A percentile compares a stretch with the other conserved stretches of the same genome.
Conservation (phyloP, 495 filamentous ascomycete genomes). For the Sordaria brevicollis region DNA sequence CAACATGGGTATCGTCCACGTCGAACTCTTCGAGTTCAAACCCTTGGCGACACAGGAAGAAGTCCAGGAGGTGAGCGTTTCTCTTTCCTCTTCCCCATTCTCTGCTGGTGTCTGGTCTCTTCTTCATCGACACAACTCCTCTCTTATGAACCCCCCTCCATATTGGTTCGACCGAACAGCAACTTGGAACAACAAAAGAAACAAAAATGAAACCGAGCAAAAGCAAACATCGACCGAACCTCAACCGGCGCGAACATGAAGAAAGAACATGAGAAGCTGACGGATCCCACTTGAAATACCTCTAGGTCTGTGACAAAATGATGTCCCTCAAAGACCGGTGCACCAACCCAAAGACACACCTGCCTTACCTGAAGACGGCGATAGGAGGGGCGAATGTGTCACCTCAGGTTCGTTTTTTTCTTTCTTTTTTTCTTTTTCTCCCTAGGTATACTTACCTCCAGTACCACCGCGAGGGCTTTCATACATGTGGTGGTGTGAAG, state of each 20-base stretch:
- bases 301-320: constrained; percentile 18
- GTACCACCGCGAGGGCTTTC: no score
- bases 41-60: constrained; percentile 5
- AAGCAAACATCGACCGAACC: no score
- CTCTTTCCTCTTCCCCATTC: background rate
- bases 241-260: no score
- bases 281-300: no score
- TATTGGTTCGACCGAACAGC: background rate
- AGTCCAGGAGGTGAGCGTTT: background rate
- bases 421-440: no score
- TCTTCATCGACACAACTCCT: no score
- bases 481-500: no score
- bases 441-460: background rate
- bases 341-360: constrained; percentile 37
- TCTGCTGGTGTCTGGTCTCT: no score
- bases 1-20: constrained; percentile 3
- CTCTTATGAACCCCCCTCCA: background rate
- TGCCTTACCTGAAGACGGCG: constrained; percentile 46
- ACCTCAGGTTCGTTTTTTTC: constrained; percentile 32
- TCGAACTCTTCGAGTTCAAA: constrained; percentile 2
- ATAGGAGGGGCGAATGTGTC: constrained; percentile 54
- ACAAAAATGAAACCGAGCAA: no score
- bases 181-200: background rate
- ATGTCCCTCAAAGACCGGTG: constrained; percentile 31
- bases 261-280: no score